Evolutionary conservation across 345 rosid species (phyloP).

Genomic region (Orychophragmus violaceus): DNA sequence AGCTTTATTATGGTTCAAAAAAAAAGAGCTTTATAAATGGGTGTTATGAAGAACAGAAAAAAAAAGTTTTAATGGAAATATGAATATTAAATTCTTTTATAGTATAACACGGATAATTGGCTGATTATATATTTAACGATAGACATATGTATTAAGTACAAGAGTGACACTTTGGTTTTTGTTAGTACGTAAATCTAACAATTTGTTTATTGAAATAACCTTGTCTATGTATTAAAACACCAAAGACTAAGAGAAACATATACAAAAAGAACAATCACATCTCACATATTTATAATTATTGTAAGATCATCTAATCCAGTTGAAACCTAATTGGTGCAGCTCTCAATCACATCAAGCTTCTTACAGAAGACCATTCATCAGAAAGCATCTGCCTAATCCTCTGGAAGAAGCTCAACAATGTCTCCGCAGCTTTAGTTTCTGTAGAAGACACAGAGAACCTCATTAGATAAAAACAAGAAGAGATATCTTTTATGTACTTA

Average conservation of each 20-base stretch:
- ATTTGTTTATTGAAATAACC: background rate
- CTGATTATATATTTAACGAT: background rate
- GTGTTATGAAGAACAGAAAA: no score
- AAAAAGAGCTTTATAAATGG: background rate
- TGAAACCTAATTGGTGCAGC: background rate
- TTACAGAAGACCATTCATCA: constrained; percentile 7
- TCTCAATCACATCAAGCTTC: constrained; percentile 21
- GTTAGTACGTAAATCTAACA: background rate
- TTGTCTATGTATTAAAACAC: background rate
- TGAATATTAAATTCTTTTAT: background rate
- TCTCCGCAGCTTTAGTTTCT: constrained; percentile 31
- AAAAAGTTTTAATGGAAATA: background rate
- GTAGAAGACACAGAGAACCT: constrained; percentile 6
- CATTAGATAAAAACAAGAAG: background rate
- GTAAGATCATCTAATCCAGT: background rate
- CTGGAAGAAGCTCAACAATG: constrained; percentile 30
- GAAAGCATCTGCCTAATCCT: constrained; percentile 22
- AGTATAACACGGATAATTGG: background rate
- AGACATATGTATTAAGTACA: background rate
- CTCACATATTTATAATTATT: background rate
- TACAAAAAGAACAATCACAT: background rate
- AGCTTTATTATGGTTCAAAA: background rate
- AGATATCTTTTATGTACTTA: background rate
- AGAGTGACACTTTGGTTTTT: background rate
- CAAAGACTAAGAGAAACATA: background rate